phyloP scores from a whole-genome alignment of 208 protist species.

The Trypanosoma platydactyli region DNA sequence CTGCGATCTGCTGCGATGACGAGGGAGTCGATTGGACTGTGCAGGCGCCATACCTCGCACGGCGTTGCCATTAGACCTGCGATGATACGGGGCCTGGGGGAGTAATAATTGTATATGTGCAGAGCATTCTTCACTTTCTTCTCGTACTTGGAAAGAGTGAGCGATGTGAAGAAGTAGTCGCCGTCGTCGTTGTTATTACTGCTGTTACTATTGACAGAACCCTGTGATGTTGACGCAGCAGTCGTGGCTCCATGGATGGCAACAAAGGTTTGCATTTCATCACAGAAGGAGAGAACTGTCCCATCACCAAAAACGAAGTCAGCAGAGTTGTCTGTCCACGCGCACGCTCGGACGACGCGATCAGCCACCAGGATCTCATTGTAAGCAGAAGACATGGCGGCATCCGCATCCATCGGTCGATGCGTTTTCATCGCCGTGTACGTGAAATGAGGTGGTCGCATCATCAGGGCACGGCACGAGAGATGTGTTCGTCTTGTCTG shows the following conservation, averaged over 20 bases:
- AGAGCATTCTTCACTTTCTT: constrained; percentile 72
- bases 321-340: constrained; percentile 63
- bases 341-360: constrained; percentile 56
- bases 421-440: neutral
- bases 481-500: neutral
- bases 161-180: constrained; percentile 71
- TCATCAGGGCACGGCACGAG: neutral
- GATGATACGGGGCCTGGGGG: constrained; percentile 55
- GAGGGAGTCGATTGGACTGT: constrained; percentile 48
- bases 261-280: constrained; percentile 86
- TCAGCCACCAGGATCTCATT: constrained; percentile 34
- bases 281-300: constrained; percentile 75
- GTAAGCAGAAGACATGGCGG: constrained; percentile 1
- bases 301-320: constrained; percentile 88
- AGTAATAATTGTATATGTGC: constrained; percentile 73
- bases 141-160: constrained; percentile 59
- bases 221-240: neutral
- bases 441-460: constrained; percentile 16
- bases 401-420: neutral
- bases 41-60: constrained; percentile 30
- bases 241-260: constrained; percentile 31
- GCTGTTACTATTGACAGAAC: neutral
- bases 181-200: constrained; percentile 7
- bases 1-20: constrained; percentile 36
- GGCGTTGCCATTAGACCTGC: constrained; percentile 32